Base-by-base conservation (phyloP, 2,329 filamentous ascomycete genomes). In the Ophiostoma quercus region DNA sequence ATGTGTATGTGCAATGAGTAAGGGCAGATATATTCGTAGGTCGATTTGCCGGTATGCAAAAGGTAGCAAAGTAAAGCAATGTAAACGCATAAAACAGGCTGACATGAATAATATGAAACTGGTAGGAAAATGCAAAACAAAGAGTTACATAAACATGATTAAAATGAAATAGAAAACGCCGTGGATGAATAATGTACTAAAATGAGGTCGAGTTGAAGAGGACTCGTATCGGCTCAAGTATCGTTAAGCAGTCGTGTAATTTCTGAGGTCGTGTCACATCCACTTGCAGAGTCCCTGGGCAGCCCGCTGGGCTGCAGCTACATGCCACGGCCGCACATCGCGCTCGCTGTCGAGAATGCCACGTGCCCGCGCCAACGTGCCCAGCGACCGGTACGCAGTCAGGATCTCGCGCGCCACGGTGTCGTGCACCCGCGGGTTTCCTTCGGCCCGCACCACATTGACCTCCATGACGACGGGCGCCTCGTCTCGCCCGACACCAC, bases 271-370 rank as follows among this genome's bases (percentile, higher is more conserved):
- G 22, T 39, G 84, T 34, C 80, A 92, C 83, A 90, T 85, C 75
- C 89, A 78, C 75, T 86, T 80, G 77, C 88, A 87, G 76, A 94
- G 78, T 25, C 85, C 88, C 76, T 86, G 82, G 3, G 88, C 87
- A 1, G 86, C 90, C 79, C 89, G 90, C 78, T 90, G 85, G 2
- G 88, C 90, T 22, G 86, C 89, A 14, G 87, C 89, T 71, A 94
- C 81, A 81, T 94, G 92, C 90, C 91, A 92, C 22, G 92, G 92
- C 74, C 90, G 80, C n/a, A 88, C 83, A 75, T 88, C 87, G 67
- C 80, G 83, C 69, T 87, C 81, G 71, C 83, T 78, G 75, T 87
- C 84, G 75, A 88, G 81, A 75, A 89, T 80, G 0, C 87, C 90
- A 71, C 89, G 85, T 29, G 88, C 85, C 73, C 87, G 84, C 1